Conservation (phyloP, 202 grass and related monocot species). For the Panicum hallii region DNA sequence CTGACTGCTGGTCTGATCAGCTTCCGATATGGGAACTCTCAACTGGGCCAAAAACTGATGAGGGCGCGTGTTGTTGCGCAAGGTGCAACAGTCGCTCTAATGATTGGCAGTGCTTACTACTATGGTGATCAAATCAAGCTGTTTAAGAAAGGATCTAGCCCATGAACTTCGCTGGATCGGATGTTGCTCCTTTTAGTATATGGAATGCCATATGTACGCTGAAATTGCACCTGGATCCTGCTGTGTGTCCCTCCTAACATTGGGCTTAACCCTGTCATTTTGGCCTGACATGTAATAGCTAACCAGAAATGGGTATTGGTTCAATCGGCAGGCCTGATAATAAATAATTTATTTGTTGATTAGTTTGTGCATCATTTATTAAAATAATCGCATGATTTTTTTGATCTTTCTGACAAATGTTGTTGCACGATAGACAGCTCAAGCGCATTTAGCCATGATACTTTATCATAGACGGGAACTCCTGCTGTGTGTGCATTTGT, state of each 20-base stretch:
- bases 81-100: constrained; percentile 91
- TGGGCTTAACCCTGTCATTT: constrained; percentile 36
- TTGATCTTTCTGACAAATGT: not conserved
- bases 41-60: constrained; percentile 94
- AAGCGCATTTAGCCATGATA: not conserved
- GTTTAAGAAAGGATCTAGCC: constrained; percentile 64
- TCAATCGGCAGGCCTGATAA: not conserved
- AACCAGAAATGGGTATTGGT: constrained; percentile 29
- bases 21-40: constrained; percentile 90
- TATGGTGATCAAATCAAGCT: constrained; percentile 84
- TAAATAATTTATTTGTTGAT: constrained; percentile 39
- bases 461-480: not conserved
- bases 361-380: not conserved
- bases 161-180: constrained; percentile 39
- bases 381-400: not conserved
- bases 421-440: not conserved
- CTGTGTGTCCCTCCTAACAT: not conserved
- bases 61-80: constrained; percentile 90
- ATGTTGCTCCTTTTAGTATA: not conserved
- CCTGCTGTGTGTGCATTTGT: too few relatives aligned
- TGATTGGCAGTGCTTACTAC: constrained; percentile 90
- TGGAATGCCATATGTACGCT: constrained; percentile 2
- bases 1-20: constrained; percentile 88
- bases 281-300: constrained; percentile 30
- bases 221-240: not conserved